Percentiles rank a stretch among this genome's conserved stretches.
Evolutionary conservation across 23 red algal species (phyloP).

Genomic region (Gracilaria domingensis): DNA sequence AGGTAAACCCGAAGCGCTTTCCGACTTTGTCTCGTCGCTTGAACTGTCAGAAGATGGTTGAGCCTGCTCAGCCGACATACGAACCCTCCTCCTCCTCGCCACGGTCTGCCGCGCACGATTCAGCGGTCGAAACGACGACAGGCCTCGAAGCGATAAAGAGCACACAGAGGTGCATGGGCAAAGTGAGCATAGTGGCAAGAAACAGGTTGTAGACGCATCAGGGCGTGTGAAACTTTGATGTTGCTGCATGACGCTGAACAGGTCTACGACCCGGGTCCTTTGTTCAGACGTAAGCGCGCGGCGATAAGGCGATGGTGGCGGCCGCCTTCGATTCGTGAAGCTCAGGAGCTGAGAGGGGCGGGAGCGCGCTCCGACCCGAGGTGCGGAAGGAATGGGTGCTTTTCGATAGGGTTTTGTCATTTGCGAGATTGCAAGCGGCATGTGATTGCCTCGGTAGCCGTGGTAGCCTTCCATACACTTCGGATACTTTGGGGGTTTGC

Average conservation of each 20-base stretch:
- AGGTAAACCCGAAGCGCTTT: background rate
- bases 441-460: background rate
- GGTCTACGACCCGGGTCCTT: background rate
- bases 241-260: background rate
- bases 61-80: slow-evolving; percentile 4
- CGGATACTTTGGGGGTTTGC: background rate
- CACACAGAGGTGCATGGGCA: background rate
- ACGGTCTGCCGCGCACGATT: background rate
- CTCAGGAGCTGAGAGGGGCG: background rate
- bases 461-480: background rate
- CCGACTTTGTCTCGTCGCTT: background rate
- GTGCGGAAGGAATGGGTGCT: background rate
- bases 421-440: background rate
- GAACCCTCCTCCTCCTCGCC: background rate
- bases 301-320: background rate
- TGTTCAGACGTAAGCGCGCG: background rate
- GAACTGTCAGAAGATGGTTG: background rate
- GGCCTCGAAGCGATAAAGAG: background rate
- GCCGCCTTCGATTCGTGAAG: background rate
- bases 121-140: background rate
- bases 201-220: background rate
- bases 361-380: background rate
- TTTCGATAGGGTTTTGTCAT: slow-evolving; percentile 11
- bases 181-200: background rate
- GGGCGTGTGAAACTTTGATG: no score